phyloP scores from a whole-genome alignment of 768 basidiomycete species.

The Coprinopsis cinerea region DNA sequence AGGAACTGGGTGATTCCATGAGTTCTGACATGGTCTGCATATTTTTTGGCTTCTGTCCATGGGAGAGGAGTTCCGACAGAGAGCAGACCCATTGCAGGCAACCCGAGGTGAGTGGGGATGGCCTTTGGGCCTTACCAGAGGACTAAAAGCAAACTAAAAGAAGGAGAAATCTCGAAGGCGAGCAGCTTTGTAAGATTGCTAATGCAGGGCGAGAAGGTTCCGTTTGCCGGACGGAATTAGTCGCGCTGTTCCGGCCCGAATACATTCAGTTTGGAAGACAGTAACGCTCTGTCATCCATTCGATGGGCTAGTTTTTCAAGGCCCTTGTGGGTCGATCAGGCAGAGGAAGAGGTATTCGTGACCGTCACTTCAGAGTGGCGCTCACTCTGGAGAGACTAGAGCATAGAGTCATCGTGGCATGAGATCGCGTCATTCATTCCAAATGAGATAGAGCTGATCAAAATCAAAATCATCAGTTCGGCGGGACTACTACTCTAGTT shows the following conservation, averaged over 20 bases:
- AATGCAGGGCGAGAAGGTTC: too few relatives aligned
- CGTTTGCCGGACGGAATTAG: too few relatives aligned
- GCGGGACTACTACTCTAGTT: too few relatives aligned
- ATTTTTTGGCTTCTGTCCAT: slow-evolving; percentile 85
- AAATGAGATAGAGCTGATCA: not conserved
- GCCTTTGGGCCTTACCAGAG: slow-evolving; percentile 1
- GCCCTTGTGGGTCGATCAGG: too few relatives aligned
- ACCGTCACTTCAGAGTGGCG: not conserved
- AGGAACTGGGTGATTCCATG: slow-evolving; percentile 97
- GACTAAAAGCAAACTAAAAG: not conserved
- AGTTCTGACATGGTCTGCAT: slow-evolving; percentile 82
- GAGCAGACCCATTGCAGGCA: slow-evolving; percentile 76
- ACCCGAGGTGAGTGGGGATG: slow-evolving; percentile 3
- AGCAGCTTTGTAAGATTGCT: slow-evolving; percentile 23
- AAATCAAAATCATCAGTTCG: not conserved
- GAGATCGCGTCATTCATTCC: slow-evolving; percentile 22
- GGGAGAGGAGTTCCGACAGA: slow-evolving; percentile 87
- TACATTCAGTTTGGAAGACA: too few relatives aligned
- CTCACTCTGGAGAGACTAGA: not conserved
- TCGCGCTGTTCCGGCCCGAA: too few relatives aligned
- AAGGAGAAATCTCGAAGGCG: slow-evolving; percentile 1
- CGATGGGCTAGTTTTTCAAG: too few relatives aligned
- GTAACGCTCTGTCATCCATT: too few relatives aligned
- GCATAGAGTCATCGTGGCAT: slow-evolving; percentile 14
- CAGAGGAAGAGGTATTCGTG: too few relatives aligned